Conservation (phyloP, 495 filamentous ascomycete species). For the Hypoxylon fuscum region DNA sequence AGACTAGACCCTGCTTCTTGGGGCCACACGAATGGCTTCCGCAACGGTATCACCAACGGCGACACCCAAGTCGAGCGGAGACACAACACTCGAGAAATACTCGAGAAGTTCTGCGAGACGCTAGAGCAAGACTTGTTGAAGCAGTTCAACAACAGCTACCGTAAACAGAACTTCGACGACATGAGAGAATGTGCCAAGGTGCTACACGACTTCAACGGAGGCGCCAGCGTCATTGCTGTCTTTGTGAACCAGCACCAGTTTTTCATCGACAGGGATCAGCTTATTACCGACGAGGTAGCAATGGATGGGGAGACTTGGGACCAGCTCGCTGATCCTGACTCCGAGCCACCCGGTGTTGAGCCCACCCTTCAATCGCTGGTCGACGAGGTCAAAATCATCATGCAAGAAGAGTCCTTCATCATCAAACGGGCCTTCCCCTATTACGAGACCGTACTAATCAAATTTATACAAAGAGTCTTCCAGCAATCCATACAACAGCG, state of each 20-base stretch:
- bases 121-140: constrained; percentile 94
- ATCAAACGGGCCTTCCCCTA: constrained; percentile 96
- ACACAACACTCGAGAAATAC: constrained; percentile 82
- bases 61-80: constrained; percentile 50
- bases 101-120: constrained; percentile 96
- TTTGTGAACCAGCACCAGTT: constrained; percentile 99
- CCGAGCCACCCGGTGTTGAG: constrained; percentile 88
- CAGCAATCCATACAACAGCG: constrained; percentile 97
- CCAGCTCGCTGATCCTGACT: constrained; percentile 90
- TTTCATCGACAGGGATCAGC: constrained; percentile 91
- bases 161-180: constrained; percentile 90
- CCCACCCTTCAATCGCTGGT: constrained; percentile 89
- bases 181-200: constrained; percentile 97
- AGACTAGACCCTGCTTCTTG: constrained; percentile 79
- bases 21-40: constrained; percentile 64
- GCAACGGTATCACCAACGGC: constrained; percentile 65
- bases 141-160: constrained; percentile 96
- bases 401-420: constrained; percentile 95
- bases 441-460: constrained; percentile 89
- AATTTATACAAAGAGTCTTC: constrained; percentile 94
- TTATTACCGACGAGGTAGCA: constrained; percentile 89
- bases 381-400: constrained; percentile 93
- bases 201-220: constrained; percentile 94
- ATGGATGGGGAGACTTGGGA: constrained; percentile 87
- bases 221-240: constrained; percentile 88